Percentiles rank a stretch among this genome's conserved stretches.
These are phyloP conservation scores for Suhomyces maxii DNA, from an alignment of 1,139 yeast genomes.

Conservation along the genomic window DNA sequence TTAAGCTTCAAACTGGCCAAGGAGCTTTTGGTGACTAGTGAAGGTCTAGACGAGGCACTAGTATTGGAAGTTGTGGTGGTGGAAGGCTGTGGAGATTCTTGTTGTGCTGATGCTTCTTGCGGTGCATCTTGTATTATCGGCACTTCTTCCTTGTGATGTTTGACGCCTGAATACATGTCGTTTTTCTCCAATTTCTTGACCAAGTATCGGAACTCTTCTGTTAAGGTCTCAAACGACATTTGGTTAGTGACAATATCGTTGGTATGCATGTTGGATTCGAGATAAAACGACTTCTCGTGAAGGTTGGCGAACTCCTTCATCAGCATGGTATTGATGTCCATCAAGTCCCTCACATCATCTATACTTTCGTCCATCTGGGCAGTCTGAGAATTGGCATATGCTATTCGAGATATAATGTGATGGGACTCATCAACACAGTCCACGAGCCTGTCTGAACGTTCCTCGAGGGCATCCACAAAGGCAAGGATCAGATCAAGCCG, in stretches of 20 bases:
- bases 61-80: neutral
- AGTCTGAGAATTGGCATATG: conserved; percentile 22
- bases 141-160: neutral
- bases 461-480: conserved; percentile 32
- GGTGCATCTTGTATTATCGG: neutral
- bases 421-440: conserved; percentile 25
- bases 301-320: conserved; percentile 32
- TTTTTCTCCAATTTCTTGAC: conserved; percentile 15
- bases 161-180: conserved; percentile 7
- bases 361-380: conserved; percentile 31
- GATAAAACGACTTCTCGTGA: conserved; percentile 32
- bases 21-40: conserved; percentile 22
- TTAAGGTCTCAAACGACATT: conserved; percentile 51
- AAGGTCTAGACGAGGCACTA: neutral
- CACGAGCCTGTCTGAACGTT: conserved; percentile 26
- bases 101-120: neutral
- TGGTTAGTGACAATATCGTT: conserved; percentile 42
- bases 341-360: conserved; percentile 28
- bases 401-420: conserved; percentile 22
- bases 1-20: conserved; percentile 41
- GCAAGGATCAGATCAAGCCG: conserved; percentile 32
- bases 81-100: no score
- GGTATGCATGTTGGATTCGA: conserved; percentile 34
- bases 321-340: conserved; percentile 24
- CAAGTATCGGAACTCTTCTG: conserved; percentile 38